A percentile compares a stretch with the other conserved stretches of the same genome.
Conservation (phyloP, 495 filamentous ascomycete species). For the Trichodelitschia bisporula region DNA sequence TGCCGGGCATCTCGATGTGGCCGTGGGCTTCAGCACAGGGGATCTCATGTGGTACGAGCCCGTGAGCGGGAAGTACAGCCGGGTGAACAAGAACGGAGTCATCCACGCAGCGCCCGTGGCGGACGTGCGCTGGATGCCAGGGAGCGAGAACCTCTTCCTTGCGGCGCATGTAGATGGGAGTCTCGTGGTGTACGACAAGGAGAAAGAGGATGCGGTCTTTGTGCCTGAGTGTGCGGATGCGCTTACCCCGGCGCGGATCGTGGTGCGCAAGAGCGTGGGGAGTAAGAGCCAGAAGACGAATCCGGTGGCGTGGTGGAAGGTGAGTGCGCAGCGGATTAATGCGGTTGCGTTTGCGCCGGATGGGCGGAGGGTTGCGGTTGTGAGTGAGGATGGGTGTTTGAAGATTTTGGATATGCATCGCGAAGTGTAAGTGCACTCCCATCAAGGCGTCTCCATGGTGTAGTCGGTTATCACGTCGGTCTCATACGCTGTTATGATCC, state of each 20-base stretch:
- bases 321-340: conserved; percentile 72
- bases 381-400: conserved; percentile 75
- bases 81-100: conserved; percentile 84
- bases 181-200: conserved; percentile 93
- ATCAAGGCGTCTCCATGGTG: too few relatives aligned
- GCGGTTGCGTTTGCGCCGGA: conserved; percentile 80
- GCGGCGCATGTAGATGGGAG: conserved; percentile 83
- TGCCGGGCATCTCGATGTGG: conserved; percentile 56
- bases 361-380: conserved; percentile 63
- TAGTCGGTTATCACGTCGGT: too few relatives aligned
- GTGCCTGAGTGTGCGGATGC: conserved; percentile 21
- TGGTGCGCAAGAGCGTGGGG: conserved; percentile 66
- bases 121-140: conserved; percentile 78
- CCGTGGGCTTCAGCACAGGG: conserved; percentile 86
- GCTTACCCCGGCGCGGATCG: conserved; percentile 7
- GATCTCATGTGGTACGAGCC: conserved; percentile 99
- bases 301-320: conserved; percentile 72
- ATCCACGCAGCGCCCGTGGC: conserved; percentile 70
- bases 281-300: conserved; percentile 86
- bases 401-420: conserved; percentile 77
- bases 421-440: too few relatives aligned
- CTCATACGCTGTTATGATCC: too few relatives aligned
- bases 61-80: conserved; percentile 82
- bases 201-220: conserved; percentile 81
- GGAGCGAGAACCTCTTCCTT: conserved; percentile 81